Evolutionary conservation across 345 rosid genomes (phyloP).

Genomic region (Physaria fendleri): DNA sequence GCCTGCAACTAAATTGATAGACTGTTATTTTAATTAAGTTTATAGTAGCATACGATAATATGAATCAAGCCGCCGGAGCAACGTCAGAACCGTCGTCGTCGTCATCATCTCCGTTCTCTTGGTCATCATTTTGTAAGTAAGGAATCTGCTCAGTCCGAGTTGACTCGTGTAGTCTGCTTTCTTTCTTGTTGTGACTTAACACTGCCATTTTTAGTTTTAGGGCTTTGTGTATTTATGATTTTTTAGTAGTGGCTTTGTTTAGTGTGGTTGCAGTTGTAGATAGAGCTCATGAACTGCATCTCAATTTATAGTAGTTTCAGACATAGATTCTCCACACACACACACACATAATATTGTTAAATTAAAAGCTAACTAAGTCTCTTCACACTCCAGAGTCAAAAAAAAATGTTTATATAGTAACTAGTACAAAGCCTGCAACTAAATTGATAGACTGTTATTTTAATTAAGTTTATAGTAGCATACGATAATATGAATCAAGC

Average conservation of each 20-base stretch:
- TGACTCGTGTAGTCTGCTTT: conserved; percentile 18
- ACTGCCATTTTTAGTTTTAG: conserved; percentile 22
- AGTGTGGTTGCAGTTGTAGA: conserved; percentile 16
- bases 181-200: conserved; percentile 18
- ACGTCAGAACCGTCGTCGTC: conserved; percentile 31
- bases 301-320: conserved; percentile 18
- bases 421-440: too few relatives aligned
- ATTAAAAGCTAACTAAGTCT: too few relatives aligned
- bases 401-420: too few relatives aligned
- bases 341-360: too few relatives aligned
- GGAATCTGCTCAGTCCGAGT: conserved; percentile 6
- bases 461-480: conserved; percentile 16
- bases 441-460: conserved; percentile 1
- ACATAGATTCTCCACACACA: conserved; percentile 20
- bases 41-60: conserved; percentile 10
- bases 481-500: conserved; percentile 20
- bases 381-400: too few relatives aligned
- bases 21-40: conserved; percentile 12
- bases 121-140: conserved; percentile 13
- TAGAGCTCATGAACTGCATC: not conserved
- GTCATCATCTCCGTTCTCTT: conserved; percentile 31
- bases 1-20: too few relatives aligned
- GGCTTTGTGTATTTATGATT: conserved; percentile 25
- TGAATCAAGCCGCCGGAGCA: conserved; percentile 32
- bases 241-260: not conserved